Evolutionary conservation across 106 monocot species (phyloP).

Genomic region (Dendrobium officinale): DNA sequence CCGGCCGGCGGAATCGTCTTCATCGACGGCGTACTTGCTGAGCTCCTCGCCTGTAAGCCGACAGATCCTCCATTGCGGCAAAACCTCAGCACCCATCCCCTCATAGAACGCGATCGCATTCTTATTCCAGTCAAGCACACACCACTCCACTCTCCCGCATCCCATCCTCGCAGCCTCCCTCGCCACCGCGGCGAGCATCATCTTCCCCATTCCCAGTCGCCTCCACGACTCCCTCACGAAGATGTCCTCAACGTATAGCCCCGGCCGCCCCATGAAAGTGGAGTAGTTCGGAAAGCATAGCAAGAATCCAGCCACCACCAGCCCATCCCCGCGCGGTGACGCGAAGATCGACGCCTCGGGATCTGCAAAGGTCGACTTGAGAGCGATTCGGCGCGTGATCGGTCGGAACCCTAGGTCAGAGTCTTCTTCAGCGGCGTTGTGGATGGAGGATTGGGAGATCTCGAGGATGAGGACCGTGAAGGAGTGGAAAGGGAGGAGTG

Average conservation of each 20-base stretch:
- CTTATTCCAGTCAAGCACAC: constrained; percentile 79
- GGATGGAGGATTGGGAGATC: constrained; percentile 29
- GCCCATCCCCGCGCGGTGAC: constrained; percentile 24
- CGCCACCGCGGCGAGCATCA: constrained; percentile 81
- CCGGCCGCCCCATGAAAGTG: constrained; percentile 64
- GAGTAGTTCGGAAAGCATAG: constrained; percentile 92
- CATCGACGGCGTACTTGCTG: constrained; percentile 17
- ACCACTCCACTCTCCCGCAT: constrained; percentile 83
- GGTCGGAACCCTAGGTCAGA: constrained; percentile 14
- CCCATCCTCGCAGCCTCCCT: constrained; percentile 64
- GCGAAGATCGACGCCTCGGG: constrained; percentile 37
- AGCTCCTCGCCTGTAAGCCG: constrained; percentile 54
- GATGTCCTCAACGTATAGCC: constrained; percentile 76
- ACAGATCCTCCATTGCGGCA: constrained; percentile 74
- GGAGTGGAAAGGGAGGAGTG: constrained; percentile 60
- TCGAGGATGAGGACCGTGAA: constrained; percentile 94
- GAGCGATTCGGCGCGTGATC: constrained; percentile 28
- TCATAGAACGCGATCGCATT: constrained; percentile 77
- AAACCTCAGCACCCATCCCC: constrained; percentile 79
- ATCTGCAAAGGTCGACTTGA: constrained; percentile 32
- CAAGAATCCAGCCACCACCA: constrained; percentile 61
- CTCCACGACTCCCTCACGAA: constrained; percentile 78
- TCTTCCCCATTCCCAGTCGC: constrained; percentile 64
- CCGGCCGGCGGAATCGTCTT: neutral
- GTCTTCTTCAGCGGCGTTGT: neutral